phyloP scores from a whole-genome alignment of 1,284 basidiomycete species.

The Gomphus sp. region DNA sequence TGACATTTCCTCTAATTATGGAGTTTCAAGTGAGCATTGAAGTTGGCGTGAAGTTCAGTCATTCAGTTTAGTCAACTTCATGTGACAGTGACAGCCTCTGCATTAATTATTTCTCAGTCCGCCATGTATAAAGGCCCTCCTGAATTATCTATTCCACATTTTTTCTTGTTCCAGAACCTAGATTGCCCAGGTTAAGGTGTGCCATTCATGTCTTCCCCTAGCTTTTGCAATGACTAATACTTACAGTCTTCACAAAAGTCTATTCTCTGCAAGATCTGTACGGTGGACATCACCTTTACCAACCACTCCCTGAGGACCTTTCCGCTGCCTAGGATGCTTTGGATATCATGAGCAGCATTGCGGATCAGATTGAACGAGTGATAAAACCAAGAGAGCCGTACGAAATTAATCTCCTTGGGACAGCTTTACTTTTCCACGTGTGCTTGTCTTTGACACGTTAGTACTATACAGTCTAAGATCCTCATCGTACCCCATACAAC shows the following conservation, averaged over 20 bases:
- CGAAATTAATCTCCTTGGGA: constrained; percentile 5
- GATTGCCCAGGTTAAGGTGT: background rate
- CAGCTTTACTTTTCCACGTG: background rate
- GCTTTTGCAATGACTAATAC: background rate
- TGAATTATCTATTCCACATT: background rate
- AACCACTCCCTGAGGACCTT: background rate
- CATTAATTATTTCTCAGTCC: background rate
- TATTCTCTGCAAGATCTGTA: background rate
- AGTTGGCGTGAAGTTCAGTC: background rate
- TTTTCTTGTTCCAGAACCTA: background rate
- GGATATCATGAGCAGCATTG: background rate
- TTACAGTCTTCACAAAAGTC: background rate
- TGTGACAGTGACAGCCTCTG: background rate
- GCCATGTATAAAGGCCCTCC: background rate
- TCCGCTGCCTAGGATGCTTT: background rate
- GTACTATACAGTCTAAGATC: background rate
- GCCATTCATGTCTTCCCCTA: background rate
- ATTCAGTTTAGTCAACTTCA: background rate
- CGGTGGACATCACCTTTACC: background rate
- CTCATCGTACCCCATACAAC: background rate
- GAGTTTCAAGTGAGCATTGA: background rate
- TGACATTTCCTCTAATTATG: background rate
- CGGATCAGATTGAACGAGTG: background rate
- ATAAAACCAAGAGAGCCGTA: constrained; percentile 2
- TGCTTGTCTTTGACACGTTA: background rate